Base-by-base conservation (phyloP, 805 yeast species). In the Metschnikowia lunata region DNA sequence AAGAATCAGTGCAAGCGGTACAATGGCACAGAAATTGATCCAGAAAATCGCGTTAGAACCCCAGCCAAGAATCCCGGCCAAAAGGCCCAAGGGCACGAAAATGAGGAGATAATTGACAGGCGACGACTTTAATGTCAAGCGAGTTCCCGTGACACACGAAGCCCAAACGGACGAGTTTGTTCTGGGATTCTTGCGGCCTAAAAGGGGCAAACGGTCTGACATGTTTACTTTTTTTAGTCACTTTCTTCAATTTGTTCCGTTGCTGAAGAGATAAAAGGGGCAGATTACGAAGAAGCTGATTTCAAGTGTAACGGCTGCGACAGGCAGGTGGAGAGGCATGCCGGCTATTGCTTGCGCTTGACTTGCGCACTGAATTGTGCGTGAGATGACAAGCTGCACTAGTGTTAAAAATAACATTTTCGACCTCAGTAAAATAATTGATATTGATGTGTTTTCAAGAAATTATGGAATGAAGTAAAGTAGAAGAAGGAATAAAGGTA, bases 1-100 rank as follows among this genome's bases (percentile, higher is more conserved):
- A 46, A 93, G 72, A 18, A 91, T 74, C 1, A 95, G 84, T 7
- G 99, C 98, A 57, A 93, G 72, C 12, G 98, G 98, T 35, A 93
- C 80, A 55, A 91, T 91, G 30, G 96, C 96, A 42, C 86, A 60
- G 69, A 91, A 93, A 63, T 91, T 91, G 55, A 88, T 66, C 60
- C 77, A 60, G 59, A 91, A 91, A 1, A 82, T 55, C 60, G 70
- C 52, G 72, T 69, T 41, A 83, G 68, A 71, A 6, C 80, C 67
- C 71, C 82, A 75, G 13, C 68, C 74, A 12, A 82, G 57, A 37
- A 60, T 61, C 4, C 90, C 96, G 30, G 90, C 82, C n/a, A 79
- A 35, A 11, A 90, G 66, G 28, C 98, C 99, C 14, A 91, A 55
- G 4, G 98, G 97, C n/a, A 90, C 95, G 60, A 88, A 87, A 1